A percentile compares a stretch with the other conserved stretches of the same genome.
Conservation (phyloP, 2,329 filamentous ascomycete genomes). For the Aspergillus felis region DNA sequence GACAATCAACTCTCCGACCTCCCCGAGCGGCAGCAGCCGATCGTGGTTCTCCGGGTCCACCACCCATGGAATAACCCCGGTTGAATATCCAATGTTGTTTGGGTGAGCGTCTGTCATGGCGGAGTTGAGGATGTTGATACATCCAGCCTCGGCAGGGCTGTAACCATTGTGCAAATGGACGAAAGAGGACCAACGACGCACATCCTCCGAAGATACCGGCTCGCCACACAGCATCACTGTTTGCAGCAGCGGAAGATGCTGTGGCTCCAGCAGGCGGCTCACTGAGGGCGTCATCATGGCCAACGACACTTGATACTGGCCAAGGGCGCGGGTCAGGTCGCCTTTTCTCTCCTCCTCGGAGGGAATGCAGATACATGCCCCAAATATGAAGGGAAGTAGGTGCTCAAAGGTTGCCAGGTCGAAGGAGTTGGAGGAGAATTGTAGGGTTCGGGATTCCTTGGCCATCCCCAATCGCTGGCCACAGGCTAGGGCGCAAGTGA, state of each 20-base stretch:
- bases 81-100: neutral
- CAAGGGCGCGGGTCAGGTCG: neutral
- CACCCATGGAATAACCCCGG: neutral
- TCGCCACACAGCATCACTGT: neutral
- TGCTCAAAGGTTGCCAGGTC: slow-evolving; percentile 43
- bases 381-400: neutral
- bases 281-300: slow-evolving; percentile 4
- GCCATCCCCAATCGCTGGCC: neutral
- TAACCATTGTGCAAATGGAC: slow-evolving; percentile 2
- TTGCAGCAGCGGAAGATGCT: neutral
- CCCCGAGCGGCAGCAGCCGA: neutral
- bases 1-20: neutral
- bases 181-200: neutral
- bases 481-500: neutral
- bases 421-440: slow-evolving; percentile 33
- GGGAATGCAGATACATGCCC: slow-evolving; percentile 9
- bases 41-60: neutral
- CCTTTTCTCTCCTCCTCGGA: slow-evolving; percentile 5
- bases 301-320: neutral
- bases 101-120: neutral
- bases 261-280: neutral
- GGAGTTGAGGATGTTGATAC: neutral
- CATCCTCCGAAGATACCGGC: neutral
- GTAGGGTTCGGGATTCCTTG: slow-evolving; percentile 35
- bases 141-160: neutral